Evolutionary conservation across 306 rosid species (phyloP).

Genomic region (Quercus cerris): DNA sequence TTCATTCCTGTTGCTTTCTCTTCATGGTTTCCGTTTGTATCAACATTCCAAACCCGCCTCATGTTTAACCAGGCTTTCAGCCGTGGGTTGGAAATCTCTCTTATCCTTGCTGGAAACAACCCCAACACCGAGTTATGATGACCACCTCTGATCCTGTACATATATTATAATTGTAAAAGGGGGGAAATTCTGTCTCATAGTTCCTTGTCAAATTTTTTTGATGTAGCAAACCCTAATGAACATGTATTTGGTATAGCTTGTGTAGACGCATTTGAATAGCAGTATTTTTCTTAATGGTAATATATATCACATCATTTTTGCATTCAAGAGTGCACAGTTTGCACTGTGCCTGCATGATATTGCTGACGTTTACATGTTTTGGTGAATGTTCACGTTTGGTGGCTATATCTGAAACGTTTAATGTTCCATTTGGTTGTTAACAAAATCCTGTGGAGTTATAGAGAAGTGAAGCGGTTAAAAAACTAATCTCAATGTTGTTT

Average conservation of each 20-base stretch:
- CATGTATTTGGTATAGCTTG: background rate
- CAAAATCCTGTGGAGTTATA: too few species aligned
- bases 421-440: too few species aligned
- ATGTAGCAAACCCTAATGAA: background rate
- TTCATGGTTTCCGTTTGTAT: constrained; percentile 94
- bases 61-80: constrained; percentile 98
- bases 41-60: constrained; percentile 91
- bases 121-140: constrained; percentile 61
- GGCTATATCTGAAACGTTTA: too few species aligned
- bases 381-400: too few species aligned
- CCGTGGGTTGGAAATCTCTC: constrained; percentile 87
- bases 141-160: background rate
- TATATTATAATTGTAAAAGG: background rate
- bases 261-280: background rate
- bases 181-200: background rate
- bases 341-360: too few species aligned
- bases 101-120: constrained; percentile 90
- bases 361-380: too few species aligned
- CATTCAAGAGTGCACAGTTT: background rate
- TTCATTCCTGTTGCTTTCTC: constrained; percentile 75
- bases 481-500: too few species aligned
- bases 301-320: background rate
- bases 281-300: background rate
- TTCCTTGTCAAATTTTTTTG: background rate
- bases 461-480: too few species aligned